Evolutionary conservation across 805 yeast species (phyloP).

Genomic region (Yarrowia yakushimensis): DNA sequence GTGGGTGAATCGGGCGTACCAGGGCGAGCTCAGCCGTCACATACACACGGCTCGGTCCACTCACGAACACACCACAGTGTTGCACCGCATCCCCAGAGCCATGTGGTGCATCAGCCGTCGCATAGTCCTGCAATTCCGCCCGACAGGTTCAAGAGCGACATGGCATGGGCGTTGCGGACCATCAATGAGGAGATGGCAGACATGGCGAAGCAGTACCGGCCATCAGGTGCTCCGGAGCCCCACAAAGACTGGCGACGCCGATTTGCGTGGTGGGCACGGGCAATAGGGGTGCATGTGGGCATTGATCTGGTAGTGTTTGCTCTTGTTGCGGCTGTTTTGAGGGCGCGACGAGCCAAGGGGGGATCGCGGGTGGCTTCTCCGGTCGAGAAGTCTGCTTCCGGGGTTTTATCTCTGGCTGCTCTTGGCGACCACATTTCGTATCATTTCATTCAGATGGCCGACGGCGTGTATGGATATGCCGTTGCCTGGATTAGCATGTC

Average conservation of each 20-base stretch:
- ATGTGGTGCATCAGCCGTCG: not conserved
- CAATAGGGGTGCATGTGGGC: slow-evolving; percentile 21
- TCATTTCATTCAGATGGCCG: slow-evolving; percentile 17
- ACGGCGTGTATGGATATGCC: slow-evolving; percentile 14
- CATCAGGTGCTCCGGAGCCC: not conserved
- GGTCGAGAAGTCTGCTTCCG: not conserved
- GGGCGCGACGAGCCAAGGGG: not conserved
- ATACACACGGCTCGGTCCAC: not conserved
- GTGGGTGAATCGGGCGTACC: not conserved
- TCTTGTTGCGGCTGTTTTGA: not conserved
- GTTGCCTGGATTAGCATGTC: slow-evolving; percentile 16
- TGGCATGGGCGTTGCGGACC: slow-evolving; percentile 20
- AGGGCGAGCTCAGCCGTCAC: slow-evolving; percentile 1
- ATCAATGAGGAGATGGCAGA: slow-evolving; percentile 24
- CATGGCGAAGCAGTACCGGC: slow-evolving; percentile 19
- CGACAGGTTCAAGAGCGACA: slow-evolving; percentile 19
- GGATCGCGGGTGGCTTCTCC: not conserved
- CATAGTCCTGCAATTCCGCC: not conserved
- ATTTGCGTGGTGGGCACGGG: not conserved
- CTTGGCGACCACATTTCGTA: slow-evolving; percentile 3
- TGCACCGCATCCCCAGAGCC: slow-evolving; percentile 5
- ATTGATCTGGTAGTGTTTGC: slow-evolving; percentile 20
- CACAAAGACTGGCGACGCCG: not conserved
- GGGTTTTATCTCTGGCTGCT: not conserved
- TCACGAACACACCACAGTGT: not conserved